phyloP scores from a whole-genome alignment of 2,329 filamentous ascomycete species.

The Ophiocordyceps camponoti-saundersi region DNA sequence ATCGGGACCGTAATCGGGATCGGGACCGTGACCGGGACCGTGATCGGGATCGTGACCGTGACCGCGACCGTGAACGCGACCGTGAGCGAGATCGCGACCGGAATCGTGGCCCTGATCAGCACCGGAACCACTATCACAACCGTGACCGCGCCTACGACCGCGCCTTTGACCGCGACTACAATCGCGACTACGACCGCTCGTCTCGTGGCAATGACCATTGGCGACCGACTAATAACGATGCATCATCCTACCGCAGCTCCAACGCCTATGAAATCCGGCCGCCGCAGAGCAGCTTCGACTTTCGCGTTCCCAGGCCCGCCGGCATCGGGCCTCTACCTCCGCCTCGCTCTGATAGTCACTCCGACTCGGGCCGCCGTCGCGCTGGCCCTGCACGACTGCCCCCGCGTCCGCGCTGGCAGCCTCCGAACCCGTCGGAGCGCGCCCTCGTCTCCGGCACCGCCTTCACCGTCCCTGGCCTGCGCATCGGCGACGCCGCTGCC shows the following conservation, averaged over 20 bases:
- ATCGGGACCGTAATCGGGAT: neutral
- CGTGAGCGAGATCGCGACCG: no score
- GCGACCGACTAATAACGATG: constrained; percentile 6
- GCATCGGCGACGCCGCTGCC: constrained; percentile 25
- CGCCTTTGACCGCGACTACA: neutral
- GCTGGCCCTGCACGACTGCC: constrained; percentile 8
- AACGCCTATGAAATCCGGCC: constrained; percentile 11
- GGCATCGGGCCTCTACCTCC: constrained; percentile 18
- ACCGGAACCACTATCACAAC: no score
- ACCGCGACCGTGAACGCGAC: neutral
- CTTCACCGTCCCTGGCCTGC: constrained; percentile 23
- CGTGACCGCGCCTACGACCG: neutral
- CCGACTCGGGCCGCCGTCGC: constrained; percentile 10
- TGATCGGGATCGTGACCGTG: neutral
- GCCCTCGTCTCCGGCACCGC: constrained; percentile 28
- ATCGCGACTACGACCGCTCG: constrained; percentile 1
- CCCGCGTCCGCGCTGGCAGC: constrained; percentile 16
- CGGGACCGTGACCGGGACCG: neutral
- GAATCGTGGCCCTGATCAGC: neutral
- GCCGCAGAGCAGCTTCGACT: constrained; percentile 36
- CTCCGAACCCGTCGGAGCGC: constrained; percentile 28
- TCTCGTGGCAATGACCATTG: constrained; percentile 9
- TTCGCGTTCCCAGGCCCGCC: constrained; percentile 32
- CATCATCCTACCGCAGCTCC: neutral
- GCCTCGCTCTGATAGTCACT: constrained; percentile 4